Conservation (phyloP, 1,284 basidiomycete species). For the Pseudozyma sp. region DNA sequence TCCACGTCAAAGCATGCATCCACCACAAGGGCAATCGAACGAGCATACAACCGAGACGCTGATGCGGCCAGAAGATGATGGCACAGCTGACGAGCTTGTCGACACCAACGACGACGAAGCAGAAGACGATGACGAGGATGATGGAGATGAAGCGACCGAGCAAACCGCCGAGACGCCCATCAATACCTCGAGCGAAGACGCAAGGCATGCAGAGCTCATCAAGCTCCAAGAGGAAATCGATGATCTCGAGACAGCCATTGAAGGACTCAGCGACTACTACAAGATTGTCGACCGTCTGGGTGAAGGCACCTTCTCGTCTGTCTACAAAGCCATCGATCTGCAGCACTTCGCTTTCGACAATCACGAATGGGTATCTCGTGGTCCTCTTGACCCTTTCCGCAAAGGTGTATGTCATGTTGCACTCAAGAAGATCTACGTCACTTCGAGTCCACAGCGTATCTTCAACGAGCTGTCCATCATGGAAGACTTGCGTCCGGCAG, state of each 20-base stretch:
- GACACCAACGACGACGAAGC: slow-evolving; percentile 25
- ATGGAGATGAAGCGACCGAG: slow-evolving; percentile 22
- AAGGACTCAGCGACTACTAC: slow-evolving; percentile 76
- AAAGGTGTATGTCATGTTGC: slow-evolving; percentile 79
- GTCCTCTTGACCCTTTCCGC: slow-evolving; percentile 39
- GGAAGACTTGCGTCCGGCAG: slow-evolving; percentile 74
- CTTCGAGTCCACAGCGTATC: slow-evolving; percentile 90
- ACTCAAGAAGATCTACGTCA: slow-evolving; percentile 96
- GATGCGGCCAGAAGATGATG: slow-evolving; percentile 2
- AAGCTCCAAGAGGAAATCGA: slow-evolving; percentile 63
- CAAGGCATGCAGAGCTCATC: slow-evolving; percentile 37
- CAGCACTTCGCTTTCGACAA: slow-evolving; percentile 84
- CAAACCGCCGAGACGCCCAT: slow-evolving; percentile 20
- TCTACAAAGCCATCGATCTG: slow-evolving; percentile 94
- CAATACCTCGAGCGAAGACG: slow-evolving; percentile 42
- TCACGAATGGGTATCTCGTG: slow-evolving; percentile 75
- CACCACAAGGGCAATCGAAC: slow-evolving; percentile 4
- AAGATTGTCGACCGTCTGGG: slow-evolving; percentile 89
- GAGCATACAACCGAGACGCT: neutral
- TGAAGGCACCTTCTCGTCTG: slow-evolving; percentile 96
- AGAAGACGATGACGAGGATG: slow-evolving; percentile 19
- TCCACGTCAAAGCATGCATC: neutral
- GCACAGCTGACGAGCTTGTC: slow-evolving; percentile 8
- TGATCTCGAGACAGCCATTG: slow-evolving; percentile 82
- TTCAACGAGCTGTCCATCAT: slow-evolving; percentile 95